Conservation (phyloP, 2,329 filamentous ascomycete species). For the Hirsutella rhossiliensis region DNA sequence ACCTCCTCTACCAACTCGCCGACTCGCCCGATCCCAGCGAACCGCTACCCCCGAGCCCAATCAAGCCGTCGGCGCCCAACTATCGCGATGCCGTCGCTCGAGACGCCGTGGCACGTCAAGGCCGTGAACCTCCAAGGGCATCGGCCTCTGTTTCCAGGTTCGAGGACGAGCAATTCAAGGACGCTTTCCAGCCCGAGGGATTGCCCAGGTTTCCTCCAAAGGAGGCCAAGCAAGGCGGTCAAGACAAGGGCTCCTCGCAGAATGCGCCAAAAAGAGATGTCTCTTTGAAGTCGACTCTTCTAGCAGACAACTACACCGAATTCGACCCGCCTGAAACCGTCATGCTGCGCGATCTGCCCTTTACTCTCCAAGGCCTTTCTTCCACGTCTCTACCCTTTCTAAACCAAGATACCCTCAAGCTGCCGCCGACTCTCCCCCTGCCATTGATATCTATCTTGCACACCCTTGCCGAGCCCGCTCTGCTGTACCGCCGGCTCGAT, state of each 20-base stretch:
- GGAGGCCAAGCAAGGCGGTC: constrained; percentile 22
- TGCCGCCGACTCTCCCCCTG: constrained; percentile 69
- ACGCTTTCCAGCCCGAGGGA: constrained; percentile 43
- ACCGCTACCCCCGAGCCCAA: constrained; percentile 32
- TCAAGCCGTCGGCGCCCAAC: constrained; percentile 25
- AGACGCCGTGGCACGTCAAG: constrained; percentile 23
- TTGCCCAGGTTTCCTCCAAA: constrained; percentile 31
- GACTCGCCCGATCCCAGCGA: constrained; percentile 50
- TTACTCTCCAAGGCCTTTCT: constrained; percentile 83
- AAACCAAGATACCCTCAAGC: constrained; percentile 54
- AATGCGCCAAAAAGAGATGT: constrained; percentile 32
- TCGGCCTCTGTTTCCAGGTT: constrained; percentile 23
- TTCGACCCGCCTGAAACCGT: constrained; percentile 52
- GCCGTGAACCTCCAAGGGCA: constrained; percentile 23
- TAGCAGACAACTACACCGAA: constrained; percentile 44
- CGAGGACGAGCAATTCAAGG: constrained; percentile 37
- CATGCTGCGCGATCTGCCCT: constrained; percentile 72
- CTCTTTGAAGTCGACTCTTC: constrained; percentile 42
- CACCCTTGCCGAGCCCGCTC: constrained; percentile 79
- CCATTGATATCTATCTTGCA: constrained; percentile 82
- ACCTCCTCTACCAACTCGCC: constrained; percentile 74
- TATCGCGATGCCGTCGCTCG: constrained; percentile 24
- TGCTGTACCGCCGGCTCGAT: constrained; percentile 76
- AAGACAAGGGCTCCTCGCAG: constrained; percentile 21
- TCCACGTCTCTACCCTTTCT: constrained; percentile 74